A percentile compares a stretch with the other conserved stretches of the same genome.
phyloP scores from a whole-genome alignment of 768 basidiomycete species.

The Pleurotus giganteus region DNA sequence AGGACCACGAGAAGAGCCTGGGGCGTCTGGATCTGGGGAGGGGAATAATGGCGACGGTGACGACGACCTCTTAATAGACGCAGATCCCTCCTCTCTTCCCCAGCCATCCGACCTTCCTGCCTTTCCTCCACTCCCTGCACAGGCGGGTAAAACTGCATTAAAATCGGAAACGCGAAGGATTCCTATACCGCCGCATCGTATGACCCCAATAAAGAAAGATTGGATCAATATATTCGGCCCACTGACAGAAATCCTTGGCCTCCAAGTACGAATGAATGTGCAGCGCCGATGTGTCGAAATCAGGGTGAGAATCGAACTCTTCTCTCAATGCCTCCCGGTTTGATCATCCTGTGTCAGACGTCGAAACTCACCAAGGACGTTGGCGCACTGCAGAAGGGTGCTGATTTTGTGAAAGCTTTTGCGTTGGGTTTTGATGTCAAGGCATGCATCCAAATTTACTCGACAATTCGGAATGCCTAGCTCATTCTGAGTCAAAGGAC shows the following conservation, averaged over 20 bases:
- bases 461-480: neutral
- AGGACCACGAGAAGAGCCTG: constrained; percentile 13
- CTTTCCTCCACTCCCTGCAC: constrained; percentile 68
- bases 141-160: constrained; percentile 51
- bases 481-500: constrained; percentile 51
- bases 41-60: constrained; percentile 42
- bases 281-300: constrained; percentile 88
- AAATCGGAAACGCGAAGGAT: constrained; percentile 89
- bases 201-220: constrained; percentile 95
- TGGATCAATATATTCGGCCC: constrained; percentile 97
- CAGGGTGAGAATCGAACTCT: constrained; percentile 55
- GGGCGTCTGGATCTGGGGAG: neutral
- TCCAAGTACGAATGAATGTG: constrained; percentile 98
- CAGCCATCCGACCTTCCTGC: constrained; percentile 52
- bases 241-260: constrained; percentile 87
- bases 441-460: constrained; percentile 37
- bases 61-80: constrained; percentile 63
- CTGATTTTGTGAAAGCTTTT: constrained; percentile 95
- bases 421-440: constrained; percentile 95
- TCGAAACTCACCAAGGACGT: constrained; percentile 93
- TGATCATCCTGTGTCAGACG: constrained; percentile 50
- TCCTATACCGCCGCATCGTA: constrained; percentile 92
- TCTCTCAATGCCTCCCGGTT: neutral
- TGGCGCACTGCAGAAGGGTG: constrained; percentile 93
- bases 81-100: constrained; percentile 40